phyloP scores from a whole-genome alignment of 2,329 filamentous ascomycete species.

The Claviceps africana region DNA sequence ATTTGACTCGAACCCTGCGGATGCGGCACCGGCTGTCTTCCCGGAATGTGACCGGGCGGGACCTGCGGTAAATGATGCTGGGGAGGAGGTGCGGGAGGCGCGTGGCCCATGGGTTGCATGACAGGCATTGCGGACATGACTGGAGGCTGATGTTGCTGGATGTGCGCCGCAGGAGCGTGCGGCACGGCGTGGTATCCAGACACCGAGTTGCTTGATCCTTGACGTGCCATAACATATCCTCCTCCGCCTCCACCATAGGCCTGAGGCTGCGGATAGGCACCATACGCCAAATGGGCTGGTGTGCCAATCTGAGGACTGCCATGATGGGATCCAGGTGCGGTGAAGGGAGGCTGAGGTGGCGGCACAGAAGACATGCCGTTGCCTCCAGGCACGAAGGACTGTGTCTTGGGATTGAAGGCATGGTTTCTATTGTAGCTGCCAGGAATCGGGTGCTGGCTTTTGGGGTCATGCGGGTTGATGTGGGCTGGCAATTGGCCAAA shows the following conservation, averaged over 20 bases:
- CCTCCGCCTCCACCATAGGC: slow-evolving; percentile 32
- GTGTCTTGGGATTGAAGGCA: slow-evolving; percentile 86
- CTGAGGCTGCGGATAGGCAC: slow-evolving; percentile 33
- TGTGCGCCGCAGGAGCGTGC: slow-evolving; percentile 24
- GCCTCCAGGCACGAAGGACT: slow-evolving; percentile 66
- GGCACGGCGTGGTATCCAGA: slow-evolving; percentile 32
- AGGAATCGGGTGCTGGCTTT: slow-evolving; percentile 68
- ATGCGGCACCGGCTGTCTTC: slow-evolving; percentile 29
- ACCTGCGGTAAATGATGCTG: slow-evolving; percentile 27
- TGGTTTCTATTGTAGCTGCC: slow-evolving; percentile 67
- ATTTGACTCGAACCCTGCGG: slow-evolving; percentile 29
- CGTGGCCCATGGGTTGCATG: slow-evolving; percentile 22
- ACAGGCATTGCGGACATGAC: slow-evolving; percentile 6
- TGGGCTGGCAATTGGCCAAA: slow-evolving; percentile 67
- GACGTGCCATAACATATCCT: slow-evolving; percentile 41
- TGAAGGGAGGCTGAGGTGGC: slow-evolving; percentile 33
- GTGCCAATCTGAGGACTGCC: slow-evolving; percentile 40
- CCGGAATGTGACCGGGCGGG: slow-evolving; percentile 27
- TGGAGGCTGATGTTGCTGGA: slow-evolving; percentile 5
- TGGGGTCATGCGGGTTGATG: slow-evolving; percentile 54
- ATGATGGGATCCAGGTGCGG: slow-evolving; percentile 33
- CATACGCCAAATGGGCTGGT: slow-evolving; percentile 36
- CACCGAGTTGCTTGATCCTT: slow-evolving; percentile 41
- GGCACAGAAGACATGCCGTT: slow-evolving; percentile 35
- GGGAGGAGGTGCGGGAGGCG: slow-evolving; percentile 16